Evolutionary conservation across 768 basidiomycete species (phyloP).

Genomic region (Symmetrospora coprosmae): DNA sequence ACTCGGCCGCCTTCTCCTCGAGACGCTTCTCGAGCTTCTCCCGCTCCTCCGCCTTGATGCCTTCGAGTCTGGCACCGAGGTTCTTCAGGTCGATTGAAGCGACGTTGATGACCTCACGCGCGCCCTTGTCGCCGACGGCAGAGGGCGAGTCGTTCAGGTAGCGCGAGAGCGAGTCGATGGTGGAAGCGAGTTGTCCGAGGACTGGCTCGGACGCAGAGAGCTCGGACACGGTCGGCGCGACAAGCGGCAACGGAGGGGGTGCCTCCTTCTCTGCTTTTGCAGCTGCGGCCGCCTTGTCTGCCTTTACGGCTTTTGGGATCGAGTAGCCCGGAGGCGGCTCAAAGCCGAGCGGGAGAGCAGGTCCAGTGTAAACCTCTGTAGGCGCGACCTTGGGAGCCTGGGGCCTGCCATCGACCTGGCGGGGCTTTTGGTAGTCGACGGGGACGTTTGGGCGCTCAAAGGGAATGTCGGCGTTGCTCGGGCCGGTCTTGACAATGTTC

Average conservation of each 20-base stretch:
- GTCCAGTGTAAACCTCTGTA: conserved; percentile 47
- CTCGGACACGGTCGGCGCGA: conserved; percentile 65
- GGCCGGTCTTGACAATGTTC: not conserved
- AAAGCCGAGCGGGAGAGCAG: conserved; percentile 71
- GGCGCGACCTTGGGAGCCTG: conserved; percentile 33
- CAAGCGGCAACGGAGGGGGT: conserved; percentile 49
- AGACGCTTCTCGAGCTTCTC: conserved; percentile 50
- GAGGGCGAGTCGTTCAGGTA: conserved; percentile 48
- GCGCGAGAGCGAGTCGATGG: conserved; percentile 79
- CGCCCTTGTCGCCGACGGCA: conserved; percentile 49
- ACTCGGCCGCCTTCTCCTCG: conserved; percentile 73
- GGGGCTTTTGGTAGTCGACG: conserved; percentile 34
- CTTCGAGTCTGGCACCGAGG: conserved; percentile 61
- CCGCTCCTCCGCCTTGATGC: conserved; percentile 65
- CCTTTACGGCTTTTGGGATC: conserved; percentile 45
- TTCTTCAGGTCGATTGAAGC: conserved; percentile 68
- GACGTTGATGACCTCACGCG: conserved; percentile 57
- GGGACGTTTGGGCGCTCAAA: no score
- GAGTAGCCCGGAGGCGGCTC: conserved; percentile 83
- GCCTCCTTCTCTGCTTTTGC: conserved; percentile 27
- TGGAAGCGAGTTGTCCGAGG: conserved; percentile 74
- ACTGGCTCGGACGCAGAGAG: conserved; percentile 71
- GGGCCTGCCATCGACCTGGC: conserved; percentile 36
- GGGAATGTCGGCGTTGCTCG: conserved; percentile 7
- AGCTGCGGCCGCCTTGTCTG: conserved; percentile 35